These are phyloP conservation scores for Bryoglossum gracile DNA, from an alignment of 495 filamentous ascomycete genomes.

Conservation along the genomic window DNA sequence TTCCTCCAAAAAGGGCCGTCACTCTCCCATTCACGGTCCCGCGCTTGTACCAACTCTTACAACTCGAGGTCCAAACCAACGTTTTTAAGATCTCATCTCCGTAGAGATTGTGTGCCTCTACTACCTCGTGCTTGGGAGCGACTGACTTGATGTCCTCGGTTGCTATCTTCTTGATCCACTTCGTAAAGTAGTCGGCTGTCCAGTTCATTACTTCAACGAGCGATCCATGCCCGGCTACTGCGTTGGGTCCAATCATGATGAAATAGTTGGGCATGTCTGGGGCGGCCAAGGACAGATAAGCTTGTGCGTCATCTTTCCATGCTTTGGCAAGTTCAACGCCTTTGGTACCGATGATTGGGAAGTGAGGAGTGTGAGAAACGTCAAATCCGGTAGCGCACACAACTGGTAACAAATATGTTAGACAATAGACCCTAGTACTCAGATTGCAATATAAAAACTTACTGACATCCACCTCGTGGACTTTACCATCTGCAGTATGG, in stretches of 20 bases:
- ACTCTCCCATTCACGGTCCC: background rate
- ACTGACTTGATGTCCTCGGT: conserved; percentile 37
- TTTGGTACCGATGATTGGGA: conserved; percentile 39
- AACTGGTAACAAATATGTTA: no score
- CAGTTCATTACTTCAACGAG: background rate
- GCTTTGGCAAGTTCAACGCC: conserved; percentile 36
- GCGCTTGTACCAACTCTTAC: conserved; percentile 3
- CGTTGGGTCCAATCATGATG: conserved; percentile 10
- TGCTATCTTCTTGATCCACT: conserved; percentile 29
- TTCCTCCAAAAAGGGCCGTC: background rate
- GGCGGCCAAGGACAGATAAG: conserved; percentile 43
- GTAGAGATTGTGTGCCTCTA: conserved; percentile 36
- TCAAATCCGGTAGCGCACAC: conserved; percentile 53
- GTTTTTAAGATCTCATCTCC: conserved; percentile 51
- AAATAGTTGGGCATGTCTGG: conserved; percentile 28
- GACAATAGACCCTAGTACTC: background rate
- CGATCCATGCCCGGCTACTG: conserved; percentile 1
- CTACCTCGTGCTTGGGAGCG: conserved; percentile 11
- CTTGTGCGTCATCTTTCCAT: conserved; percentile 37
- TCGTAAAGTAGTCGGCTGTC: background rate
- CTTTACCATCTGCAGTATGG: conserved; percentile 30
- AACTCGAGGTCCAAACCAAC: conserved; percentile 41
- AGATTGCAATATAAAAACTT: background rate
- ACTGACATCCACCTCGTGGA: conserved; percentile 30
- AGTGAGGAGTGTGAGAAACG: conserved; percentile 38